Base-by-base conservation (phyloP, 768 basidiomycete species). In the Clavulina sp. region DNA sequence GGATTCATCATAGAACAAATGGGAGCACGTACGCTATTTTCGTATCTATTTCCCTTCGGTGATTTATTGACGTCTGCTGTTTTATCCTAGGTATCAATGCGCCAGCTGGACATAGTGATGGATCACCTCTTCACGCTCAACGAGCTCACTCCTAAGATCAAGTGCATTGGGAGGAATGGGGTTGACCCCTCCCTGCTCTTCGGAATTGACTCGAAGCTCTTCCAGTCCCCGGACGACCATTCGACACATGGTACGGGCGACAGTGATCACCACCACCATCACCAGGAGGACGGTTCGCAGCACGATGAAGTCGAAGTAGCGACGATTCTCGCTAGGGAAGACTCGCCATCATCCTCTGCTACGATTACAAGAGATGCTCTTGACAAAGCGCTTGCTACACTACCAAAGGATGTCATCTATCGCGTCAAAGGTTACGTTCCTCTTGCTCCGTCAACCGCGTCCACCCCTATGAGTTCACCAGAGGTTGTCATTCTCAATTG, bases 121-220 rank as follows among this genome's bases (percentile, higher is more conserved):
- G 92, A 96, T 63, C 83, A 88, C 57, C 73, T 96, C 13, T 71
- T 82, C 64, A 88, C 86, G 3, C 73, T 96, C 46, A 96, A 96
- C 63, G 89, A 95, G 59, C 67, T 70, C 26, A 95, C 92, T 3
- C 89, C 88, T 4, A 87, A 89, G 64, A 74, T 95, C 52, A 74
- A 71, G 53, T 86, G 76, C 56, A 66, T 73, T 49, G 76, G 74
- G 7, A 70, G 71, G 41, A 68, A 72, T 48, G 81, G 81, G 3
- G 76, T 92, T 23, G 77, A 81, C 58, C 86, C 88, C 1, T 67
- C 72, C 26, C 65, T 96, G 26, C 75, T 95, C 50, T 92, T 96
- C 61, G 88, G 88, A n/a, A 64, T 93, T 38, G 84, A 89, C 61
- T 80, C 86, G n/a, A 81, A 76, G 60, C 70, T 91, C 2, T 89